Conservation (phyloP, 345 rosid genomes). For the Kandelia obovata region DNA sequence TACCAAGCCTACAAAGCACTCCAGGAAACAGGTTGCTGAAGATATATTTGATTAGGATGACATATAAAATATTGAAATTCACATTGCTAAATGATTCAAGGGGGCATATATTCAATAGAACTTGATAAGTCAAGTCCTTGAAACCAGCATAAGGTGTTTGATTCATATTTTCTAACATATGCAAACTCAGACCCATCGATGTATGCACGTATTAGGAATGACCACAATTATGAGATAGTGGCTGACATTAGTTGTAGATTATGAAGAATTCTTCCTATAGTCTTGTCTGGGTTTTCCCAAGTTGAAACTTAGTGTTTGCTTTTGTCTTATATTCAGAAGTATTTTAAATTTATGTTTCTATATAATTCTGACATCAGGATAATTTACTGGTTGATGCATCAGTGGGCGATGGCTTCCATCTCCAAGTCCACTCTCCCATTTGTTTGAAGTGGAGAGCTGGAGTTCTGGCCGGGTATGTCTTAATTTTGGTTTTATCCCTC, state of each 20-base stretch:
- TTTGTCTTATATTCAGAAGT: conserved; percentile 23
- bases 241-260: too few relatives aligned
- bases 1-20: conserved; percentile 65
- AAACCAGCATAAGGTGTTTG: background rate
- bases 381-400: conserved; percentile 85
- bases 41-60: conserved; percentile 13
- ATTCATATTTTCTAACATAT: background rate
- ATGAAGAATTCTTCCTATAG: too few relatives aligned
- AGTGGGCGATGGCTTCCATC: conserved; percentile 88
- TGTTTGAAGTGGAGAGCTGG: conserved; percentile 76
- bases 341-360: conserved; percentile 49
- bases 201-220: background rate
- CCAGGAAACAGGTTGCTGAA: conserved; percentile 78
- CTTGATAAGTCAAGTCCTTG: background rate
- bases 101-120: background rate
- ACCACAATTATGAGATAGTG: too few relatives aligned
- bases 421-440: conserved; percentile 56
- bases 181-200: background rate
- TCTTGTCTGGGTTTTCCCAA: too few relatives aligned
- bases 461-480: conserved; percentile 67
- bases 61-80: background rate
- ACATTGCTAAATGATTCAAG: background rate
- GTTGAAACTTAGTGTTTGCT: conserved; percentile 9
- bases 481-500: background rate
- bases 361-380: conserved; percentile 78